Evolutionary conservation across 1,139 yeast genomes (phyloP).

Genomic region (Williopsis jadinii): DNA sequence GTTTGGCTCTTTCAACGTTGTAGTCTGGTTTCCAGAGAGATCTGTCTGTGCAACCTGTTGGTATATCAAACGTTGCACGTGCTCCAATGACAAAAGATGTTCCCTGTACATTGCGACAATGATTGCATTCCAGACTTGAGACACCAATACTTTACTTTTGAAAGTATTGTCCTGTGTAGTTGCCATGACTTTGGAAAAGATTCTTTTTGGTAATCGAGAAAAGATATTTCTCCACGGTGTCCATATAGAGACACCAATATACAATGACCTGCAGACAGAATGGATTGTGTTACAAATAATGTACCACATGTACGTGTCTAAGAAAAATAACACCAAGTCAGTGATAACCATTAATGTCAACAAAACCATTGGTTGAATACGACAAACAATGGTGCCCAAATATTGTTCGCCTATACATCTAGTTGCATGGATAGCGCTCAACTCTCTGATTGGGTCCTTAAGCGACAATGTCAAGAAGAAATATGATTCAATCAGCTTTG

Average conservation of each 20-base stretch:
- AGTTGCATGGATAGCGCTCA: conserved; percentile 31
- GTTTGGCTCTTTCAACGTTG: conserved; percentile 55
- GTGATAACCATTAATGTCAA: conserved; percentile 57
- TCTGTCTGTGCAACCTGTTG: conserved; percentile 43
- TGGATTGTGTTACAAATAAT: conserved; percentile 63
- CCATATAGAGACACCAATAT: conserved; percentile 66
- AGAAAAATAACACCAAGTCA: conserved; percentile 62
- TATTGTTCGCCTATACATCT: conserved; percentile 54
- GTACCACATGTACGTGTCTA: conserved; percentile 75
- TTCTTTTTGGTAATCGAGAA: conserved; percentile 66
- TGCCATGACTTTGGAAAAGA: conserved; percentile 61
- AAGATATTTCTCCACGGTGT: conserved; percentile 75
- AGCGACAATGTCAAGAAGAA: conserved; percentile 60
- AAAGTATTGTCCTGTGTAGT: conserved; percentile 41
- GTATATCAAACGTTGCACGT: conserved; percentile 59
- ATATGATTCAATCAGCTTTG: conserved; percentile 60
- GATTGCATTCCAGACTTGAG: conserved; percentile 70
- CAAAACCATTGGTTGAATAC: conserved; percentile 53
- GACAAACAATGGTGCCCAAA: conserved; percentile 46
- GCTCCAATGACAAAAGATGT: conserved; percentile 63
- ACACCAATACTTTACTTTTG: conserved; percentile 62
- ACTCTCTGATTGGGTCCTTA: conserved; percentile 58
- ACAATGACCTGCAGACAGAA: conserved; percentile 66
- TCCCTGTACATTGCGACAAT: conserved; percentile 68
- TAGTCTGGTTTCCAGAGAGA: conserved; percentile 11